These are phyloP conservation scores for Aspergillus bombycis DNA, from an alignment of 2,329 filamentous ascomycete species.

Conservation along the genomic window DNA sequence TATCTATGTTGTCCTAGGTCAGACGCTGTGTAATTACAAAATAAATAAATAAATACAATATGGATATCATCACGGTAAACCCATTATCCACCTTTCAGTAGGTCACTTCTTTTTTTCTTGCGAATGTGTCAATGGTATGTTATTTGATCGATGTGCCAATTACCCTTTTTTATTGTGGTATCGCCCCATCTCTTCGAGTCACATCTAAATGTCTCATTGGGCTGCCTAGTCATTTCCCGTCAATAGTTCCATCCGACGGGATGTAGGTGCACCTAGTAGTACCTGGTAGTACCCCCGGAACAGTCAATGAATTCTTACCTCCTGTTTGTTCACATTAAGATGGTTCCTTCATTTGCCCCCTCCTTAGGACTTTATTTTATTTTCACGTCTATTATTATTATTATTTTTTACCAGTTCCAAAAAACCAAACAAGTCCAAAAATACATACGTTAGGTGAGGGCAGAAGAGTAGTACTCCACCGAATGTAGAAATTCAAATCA, in stretches of 20 bases:
- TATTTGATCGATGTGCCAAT: background rate
- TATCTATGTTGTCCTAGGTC: no score
- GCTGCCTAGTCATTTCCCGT: conserved; percentile 14
- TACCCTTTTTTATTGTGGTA: background rate
- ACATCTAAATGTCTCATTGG: conserved; percentile 18
- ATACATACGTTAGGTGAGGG: no score
- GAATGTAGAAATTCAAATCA: background rate
- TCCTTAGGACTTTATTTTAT: background rate
- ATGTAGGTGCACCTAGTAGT: background rate
- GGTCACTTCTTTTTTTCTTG: background rate
- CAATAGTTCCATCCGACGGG: conserved; percentile 19
- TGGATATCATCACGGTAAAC: background rate
- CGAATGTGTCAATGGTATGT: background rate
- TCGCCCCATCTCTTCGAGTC: background rate
- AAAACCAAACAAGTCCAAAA: background rate
- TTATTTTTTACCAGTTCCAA: background rate
- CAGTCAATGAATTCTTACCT: conserved; percentile 4
- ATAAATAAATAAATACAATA: background rate
- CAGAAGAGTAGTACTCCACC: background rate
- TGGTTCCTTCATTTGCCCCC: conserved; percentile 6
- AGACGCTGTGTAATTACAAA: no score
- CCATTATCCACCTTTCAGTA: background rate
- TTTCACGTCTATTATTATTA: background rate
- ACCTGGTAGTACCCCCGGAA: background rate
- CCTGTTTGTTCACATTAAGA: conserved; percentile 18